phyloP scores from a whole-genome alignment of 2,329 filamentous ascomycete species.

The Colletotrichum abscissum region DNA sequence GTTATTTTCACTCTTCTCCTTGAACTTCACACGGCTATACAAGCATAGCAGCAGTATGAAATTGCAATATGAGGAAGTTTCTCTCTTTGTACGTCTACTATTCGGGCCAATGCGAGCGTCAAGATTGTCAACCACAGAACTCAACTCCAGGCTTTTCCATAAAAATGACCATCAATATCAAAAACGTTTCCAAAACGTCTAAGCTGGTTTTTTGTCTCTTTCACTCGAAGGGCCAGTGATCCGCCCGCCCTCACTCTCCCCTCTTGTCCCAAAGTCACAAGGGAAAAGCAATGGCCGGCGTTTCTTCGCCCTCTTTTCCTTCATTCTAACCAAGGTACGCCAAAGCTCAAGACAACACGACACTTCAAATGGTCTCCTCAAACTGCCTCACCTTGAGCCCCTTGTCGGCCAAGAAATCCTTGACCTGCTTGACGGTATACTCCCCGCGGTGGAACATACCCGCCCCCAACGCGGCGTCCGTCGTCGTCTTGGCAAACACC shows the following conservation, averaged over 20 bases:
- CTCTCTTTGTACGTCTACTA: constrained; percentile 4
- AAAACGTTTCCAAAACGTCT: not conserved
- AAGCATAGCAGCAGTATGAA: not conserved
- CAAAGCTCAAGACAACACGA: not conserved
- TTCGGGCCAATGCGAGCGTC: constrained; percentile 22
- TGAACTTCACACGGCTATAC: no score
- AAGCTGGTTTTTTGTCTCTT: not conserved
- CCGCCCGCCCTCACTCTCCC: not conserved
- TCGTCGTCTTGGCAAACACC: constrained; percentile 86
- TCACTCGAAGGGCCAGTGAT: not conserved
- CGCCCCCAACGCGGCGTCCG: constrained; percentile 93
- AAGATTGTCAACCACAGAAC: not conserved
- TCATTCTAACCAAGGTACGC: not conserved
- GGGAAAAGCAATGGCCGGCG: not conserved
- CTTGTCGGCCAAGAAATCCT: constrained; percentile 78
- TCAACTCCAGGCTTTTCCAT: constrained; percentile 16
- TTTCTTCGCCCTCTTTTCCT: no score
- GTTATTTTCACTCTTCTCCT: not conserved
- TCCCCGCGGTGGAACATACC: constrained; percentile 98
- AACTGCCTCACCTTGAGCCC: constrained; percentile 84
- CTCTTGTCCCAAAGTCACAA: not conserved
- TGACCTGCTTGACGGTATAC: constrained; percentile 94
- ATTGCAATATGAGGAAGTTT: not conserved
- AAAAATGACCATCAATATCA: constrained; percentile 1
- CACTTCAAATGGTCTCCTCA: constrained; percentile 65